phyloP scores from a whole-genome alignment of 495 filamentous ascomycete genomes.

The Tetracladium marchalianum region DNA sequence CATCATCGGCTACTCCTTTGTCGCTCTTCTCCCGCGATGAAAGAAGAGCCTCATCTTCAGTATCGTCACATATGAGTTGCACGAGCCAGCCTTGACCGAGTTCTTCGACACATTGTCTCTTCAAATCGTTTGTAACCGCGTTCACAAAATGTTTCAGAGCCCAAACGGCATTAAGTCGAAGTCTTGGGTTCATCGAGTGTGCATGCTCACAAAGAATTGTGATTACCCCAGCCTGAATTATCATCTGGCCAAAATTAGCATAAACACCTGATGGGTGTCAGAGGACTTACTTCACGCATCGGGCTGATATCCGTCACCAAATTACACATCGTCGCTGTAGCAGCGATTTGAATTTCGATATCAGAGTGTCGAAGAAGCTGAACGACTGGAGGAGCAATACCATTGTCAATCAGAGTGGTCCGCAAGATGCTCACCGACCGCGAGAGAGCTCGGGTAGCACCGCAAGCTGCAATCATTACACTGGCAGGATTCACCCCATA shows the following conservation, averaged over 20 bases:
- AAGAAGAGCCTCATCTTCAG: conserved; percentile 37
- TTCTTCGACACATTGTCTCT: conserved; percentile 65
- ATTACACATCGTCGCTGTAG: conserved; percentile 74
- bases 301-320: conserved; percentile 78
- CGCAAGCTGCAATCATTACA: conserved; percentile 81
- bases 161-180: conserved; percentile 81
- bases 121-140: conserved; percentile 54
- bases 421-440: conserved; percentile 75
- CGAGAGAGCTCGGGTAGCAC: conserved; percentile 63
- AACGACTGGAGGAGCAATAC: conserved; percentile 71
- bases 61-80: conserved; percentile 55
- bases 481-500: conserved; percentile 36
- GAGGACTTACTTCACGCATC: conserved; percentile 64
- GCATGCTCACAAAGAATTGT: conserved; percentile 76
- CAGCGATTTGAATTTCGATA: conserved; percentile 74
- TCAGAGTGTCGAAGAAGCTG: conserved; percentile 64
- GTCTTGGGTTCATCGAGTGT: conserved; percentile 57
- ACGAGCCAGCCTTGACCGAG: conserved; percentile 73
- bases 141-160: conserved; percentile 81
- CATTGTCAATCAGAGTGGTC: conserved; percentile 79
- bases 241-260: conserved; percentile 40
- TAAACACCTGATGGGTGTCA: conserved; percentile 3
- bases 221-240: conserved; percentile 67
- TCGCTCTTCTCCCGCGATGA: conserved; percentile 23
- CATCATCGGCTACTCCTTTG: conserved; percentile 28